phyloP scores from a whole-genome alignment of 202 grass and related monocot genomes.

The Setaria viridis region DNA sequence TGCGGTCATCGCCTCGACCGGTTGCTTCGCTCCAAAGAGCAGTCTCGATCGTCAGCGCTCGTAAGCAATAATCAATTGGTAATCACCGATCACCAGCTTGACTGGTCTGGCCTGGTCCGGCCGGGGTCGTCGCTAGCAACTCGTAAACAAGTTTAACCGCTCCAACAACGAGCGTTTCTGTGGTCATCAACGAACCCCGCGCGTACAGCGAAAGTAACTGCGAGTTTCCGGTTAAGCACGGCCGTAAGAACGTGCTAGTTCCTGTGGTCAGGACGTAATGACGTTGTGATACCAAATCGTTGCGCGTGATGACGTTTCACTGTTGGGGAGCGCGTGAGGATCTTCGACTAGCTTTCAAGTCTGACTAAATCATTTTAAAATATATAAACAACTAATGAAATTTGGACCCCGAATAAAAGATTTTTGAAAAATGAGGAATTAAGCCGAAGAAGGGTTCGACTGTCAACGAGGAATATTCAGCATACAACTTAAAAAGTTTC shows the following conservation, averaged over 20 bases:
- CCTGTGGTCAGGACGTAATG: too few species aligned
- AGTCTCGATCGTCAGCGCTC: not conserved
- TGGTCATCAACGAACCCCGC: not conserved
- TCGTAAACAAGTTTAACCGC: too few species aligned
- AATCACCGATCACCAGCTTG: not conserved
- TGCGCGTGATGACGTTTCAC: not conserved
- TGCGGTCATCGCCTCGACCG: not conserved
- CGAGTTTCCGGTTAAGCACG: not conserved
- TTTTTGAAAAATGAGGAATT: too few species aligned
- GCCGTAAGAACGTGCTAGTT: not conserved
- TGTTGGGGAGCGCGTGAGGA: not conserved
- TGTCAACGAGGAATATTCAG: too few species aligned
- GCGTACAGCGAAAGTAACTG: not conserved
- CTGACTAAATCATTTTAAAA: not conserved
- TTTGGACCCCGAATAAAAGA: not conserved
- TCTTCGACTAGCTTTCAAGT: not conserved
- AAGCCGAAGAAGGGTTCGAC: too few species aligned
- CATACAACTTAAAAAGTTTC: too few species aligned
- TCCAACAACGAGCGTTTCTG: too few species aligned
- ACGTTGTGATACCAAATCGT: too few species aligned
- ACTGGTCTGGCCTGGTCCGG: not conserved
- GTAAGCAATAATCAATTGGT: too few species aligned
- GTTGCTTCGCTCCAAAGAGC: slow-evolving; percentile 17
- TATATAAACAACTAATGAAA: not conserved
- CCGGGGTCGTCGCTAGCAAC: too few species aligned